phyloP scores from a whole-genome alignment of 176 grass and related monocot genomes.

The Musa troglodytarum region DNA sequence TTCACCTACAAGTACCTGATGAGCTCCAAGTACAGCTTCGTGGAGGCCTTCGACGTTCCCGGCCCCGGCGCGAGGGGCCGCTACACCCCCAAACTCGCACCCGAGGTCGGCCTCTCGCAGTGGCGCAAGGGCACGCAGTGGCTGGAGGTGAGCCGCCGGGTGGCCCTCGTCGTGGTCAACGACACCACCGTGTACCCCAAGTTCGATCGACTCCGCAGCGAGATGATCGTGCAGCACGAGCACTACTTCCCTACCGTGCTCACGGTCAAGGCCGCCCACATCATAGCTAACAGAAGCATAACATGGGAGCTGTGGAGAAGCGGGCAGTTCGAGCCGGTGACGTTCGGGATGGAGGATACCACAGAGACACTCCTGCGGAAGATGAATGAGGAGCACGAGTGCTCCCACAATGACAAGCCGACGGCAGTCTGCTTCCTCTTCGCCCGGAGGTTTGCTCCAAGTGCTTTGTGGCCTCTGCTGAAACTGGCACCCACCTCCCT shows the following conservation, averaged over 20 bases:
- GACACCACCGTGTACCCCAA: not conserved
- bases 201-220: not conserved
- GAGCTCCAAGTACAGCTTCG: not conserved
- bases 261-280: not conserved
- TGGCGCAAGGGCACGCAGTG: conserved; percentile 1
- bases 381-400: not conserved
- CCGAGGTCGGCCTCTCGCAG: not conserved
- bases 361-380: not conserved
- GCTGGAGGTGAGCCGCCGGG: not conserved
- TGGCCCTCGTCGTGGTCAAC: not conserved
- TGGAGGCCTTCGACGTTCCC: not conserved
- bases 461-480: not conserved
- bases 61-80: not conserved
- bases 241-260: not conserved
- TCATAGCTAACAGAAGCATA: not conserved
- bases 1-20: not conserved
- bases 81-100: not conserved
- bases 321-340: not conserved
- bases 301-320: not conserved
- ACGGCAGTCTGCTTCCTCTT: not conserved
- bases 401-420: not conserved
- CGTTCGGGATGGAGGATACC: not conserved
- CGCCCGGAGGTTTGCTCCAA: not conserved
- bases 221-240: not conserved
- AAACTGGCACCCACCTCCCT: not conserved